A percentile compares a stretch with the other conserved stretches of the same genome.
phyloP scores from a whole-genome alignment of 805 yeast species.

The Ogataea degrootiae region DNA sequence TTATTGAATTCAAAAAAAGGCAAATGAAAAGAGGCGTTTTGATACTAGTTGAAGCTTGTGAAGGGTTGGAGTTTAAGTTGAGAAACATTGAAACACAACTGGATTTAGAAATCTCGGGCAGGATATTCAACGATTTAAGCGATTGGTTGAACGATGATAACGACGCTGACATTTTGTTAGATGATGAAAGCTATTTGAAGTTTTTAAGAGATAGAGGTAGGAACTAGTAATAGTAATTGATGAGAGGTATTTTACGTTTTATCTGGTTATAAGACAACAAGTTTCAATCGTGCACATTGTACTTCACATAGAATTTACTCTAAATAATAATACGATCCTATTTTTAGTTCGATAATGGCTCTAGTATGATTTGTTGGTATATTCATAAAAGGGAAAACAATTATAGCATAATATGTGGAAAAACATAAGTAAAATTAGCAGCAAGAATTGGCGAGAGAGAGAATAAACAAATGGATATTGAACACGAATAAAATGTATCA shows the following conservation, averaged over 20 bases:
- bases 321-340: too few relatives aligned
- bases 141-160: slow-evolving; percentile 54
- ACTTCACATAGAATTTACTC: too few relatives aligned
- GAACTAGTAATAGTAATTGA: not conserved
- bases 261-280: too few relatives aligned
- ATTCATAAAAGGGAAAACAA: too few relatives aligned
- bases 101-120: slow-evolving; percentile 51
- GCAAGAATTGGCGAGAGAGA: not conserved
- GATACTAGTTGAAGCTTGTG: slow-evolving; percentile 76
- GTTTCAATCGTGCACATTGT: too few relatives aligned
- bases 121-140: slow-evolving; percentile 57
- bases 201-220: slow-evolving; percentile 7
- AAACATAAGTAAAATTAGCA: not conserved
- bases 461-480: not conserved
- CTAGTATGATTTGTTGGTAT: too few relatives aligned
- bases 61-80: slow-evolving; percentile 54
- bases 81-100: slow-evolving; percentile 54
- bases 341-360: too few relatives aligned
- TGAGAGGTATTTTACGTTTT: too few relatives aligned
- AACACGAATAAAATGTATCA: not conserved
- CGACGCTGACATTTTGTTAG: slow-evolving; percentile 36
- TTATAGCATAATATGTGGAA: not conserved
- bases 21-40: slow-evolving; percentile 40
- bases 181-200: slow-evolving; percentile 19
- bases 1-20: slow-evolving; percentile 62